Percentiles rank a stretch among this genome's conserved stretches.
These are phyloP conservation scores for Candida sphagnicola DNA, from an alignment of 805 yeast genomes.

Conservation along the genomic window DNA sequence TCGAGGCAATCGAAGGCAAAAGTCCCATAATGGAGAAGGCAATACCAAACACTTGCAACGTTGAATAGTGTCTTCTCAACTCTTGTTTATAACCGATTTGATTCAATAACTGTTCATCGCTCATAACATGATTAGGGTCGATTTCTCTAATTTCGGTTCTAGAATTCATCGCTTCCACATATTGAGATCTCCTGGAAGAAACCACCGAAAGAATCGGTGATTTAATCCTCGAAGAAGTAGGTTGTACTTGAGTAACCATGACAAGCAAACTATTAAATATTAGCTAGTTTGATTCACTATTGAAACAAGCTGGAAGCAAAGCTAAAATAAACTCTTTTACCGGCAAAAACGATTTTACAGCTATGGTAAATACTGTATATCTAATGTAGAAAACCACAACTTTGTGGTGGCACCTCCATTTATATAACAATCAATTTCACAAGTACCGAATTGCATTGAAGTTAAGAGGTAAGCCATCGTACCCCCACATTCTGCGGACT, in stretches of 20 bases:
- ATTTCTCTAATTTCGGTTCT: constrained; percentile 19
- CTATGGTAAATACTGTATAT: no score
- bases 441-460: no score
- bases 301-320: no score
- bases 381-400: no score
- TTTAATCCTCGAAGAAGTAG: not conserved
- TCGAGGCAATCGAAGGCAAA: constrained; percentile 60
- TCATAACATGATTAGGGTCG: constrained; percentile 12
- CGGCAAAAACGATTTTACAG: no score
- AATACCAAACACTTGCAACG: constrained; percentile 64
- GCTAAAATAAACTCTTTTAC: no score
- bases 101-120: constrained; percentile 28
- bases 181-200: constrained; percentile 2
- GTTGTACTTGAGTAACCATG: not conserved
- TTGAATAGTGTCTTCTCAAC: constrained; percentile 54
- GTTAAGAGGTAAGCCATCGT: no score
- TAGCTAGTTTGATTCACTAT: no score
- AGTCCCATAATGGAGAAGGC: constrained; percentile 73
- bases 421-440: no score
- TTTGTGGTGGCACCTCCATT: no score
- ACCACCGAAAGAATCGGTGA: constrained; percentile 1
- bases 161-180: constrained; percentile 3
- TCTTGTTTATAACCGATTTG: constrained; percentile 73
- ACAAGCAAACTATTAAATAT: no score
- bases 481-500: no score